Conservation (phyloP, 2,329 filamentous ascomycete genomes). For the Beauveria pseudobassiana region DNA sequence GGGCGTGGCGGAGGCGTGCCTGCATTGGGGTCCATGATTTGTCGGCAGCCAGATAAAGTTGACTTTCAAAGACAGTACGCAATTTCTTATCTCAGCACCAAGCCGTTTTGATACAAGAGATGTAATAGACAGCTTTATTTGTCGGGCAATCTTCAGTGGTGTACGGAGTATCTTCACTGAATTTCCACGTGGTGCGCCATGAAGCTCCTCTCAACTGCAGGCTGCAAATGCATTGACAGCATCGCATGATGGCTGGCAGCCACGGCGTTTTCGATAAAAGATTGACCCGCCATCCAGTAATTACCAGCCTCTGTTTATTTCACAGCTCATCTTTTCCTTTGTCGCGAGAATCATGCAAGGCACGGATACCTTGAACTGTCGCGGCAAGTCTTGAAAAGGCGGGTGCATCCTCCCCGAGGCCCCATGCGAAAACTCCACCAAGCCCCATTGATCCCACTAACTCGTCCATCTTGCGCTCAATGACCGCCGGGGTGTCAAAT, state of each 20-base stretch:
- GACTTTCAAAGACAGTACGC: background rate
- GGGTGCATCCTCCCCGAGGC: conserved; percentile 58
- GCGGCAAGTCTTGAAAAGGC: conserved; percentile 33
- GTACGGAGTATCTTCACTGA: background rate
- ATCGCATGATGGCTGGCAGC: background rate
- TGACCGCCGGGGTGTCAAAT: conserved; percentile 57
- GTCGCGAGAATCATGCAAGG: conserved; percentile 10
- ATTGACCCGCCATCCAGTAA: background rate
- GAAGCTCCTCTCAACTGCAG: no score
- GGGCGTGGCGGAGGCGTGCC: background rate
- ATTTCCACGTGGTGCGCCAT: background rate
- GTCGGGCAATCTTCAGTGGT: background rate
- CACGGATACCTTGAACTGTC: conserved; percentile 20
- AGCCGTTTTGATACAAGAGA: background rate
- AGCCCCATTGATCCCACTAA: conserved; percentile 50
- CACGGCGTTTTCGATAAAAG: background rate
- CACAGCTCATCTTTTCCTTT: conserved; percentile 23
- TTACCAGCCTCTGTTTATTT: background rate
- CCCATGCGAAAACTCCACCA: conserved; percentile 71
- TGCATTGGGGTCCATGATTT: conserved; percentile 2
- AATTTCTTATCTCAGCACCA: background rate
- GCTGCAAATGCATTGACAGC: no score
- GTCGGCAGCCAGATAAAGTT: background rate
- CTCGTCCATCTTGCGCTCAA: conserved; percentile 52
- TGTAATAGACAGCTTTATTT: background rate